Evolutionary conservation across 345 rosid genomes (phyloP).

Genomic region (Brassica carinata): DNA sequence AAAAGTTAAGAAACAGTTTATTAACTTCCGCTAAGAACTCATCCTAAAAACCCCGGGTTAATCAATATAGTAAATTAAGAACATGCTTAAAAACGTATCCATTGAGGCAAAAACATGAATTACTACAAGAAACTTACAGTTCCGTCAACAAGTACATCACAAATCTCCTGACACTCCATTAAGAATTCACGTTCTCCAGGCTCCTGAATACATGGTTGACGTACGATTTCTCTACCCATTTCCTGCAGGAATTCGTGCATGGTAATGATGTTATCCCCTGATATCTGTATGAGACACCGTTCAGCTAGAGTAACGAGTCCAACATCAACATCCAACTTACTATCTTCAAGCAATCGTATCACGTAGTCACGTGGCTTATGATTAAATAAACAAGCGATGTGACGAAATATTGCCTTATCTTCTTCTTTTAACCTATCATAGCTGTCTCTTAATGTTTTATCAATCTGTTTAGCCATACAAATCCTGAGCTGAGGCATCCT

Average conservation of each 20-base stretch:
- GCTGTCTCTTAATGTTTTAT: conserved; percentile 2
- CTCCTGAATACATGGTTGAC: neutral
- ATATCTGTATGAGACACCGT: conserved; percentile 5
- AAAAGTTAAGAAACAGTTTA: too few species aligned
- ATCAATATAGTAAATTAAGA: too few species aligned
- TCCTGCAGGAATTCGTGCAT: neutral
- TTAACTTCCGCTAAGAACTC: too few species aligned
- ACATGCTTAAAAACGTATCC: too few species aligned
- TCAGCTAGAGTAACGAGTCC: neutral
- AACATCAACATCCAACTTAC: neutral
- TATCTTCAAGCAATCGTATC: neutral
- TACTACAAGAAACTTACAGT: neutral
- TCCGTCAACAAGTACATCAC: neutral
- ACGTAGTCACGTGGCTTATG: neutral
- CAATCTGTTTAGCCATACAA: neutral
- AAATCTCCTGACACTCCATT: conserved; percentile 1
- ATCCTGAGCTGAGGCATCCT: neutral
- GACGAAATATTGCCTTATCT: neutral
- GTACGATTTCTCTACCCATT: neutral
- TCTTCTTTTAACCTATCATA: neutral
- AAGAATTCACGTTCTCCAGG: conserved; percentile 8
- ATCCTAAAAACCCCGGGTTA: too few species aligned
- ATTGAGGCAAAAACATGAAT: neutral
- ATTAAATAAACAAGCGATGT: conserved; percentile 5
- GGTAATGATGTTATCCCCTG: conserved; percentile 3